Base-by-base conservation (phyloP, 2,329 filamentous ascomycete species). In the Fusarium nisikadoi region DNA sequence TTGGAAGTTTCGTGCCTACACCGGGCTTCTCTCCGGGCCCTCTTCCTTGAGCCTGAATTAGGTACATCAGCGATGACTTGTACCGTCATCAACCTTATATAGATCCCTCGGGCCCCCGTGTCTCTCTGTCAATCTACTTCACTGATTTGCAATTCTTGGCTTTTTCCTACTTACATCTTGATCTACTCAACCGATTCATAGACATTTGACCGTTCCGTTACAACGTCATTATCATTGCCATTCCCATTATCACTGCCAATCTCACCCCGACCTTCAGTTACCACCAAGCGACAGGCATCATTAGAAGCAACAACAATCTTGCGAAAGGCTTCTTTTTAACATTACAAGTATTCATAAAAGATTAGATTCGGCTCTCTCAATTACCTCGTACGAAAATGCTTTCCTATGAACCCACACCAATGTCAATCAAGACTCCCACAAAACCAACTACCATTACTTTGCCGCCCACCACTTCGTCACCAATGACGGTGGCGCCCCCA, bases 321-420 rank as follows among this genome's bases (percentile, higher is more conserved):
- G 62, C 41, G 57, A 41, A 39, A 39, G 31, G 27, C 36, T 43
- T 31, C 17, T 52, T 25, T 14, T 25, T 14, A 50, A 61, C 52
- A 45, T 43, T 33, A 57, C 56, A 43, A 47, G 55, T 52, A 57
- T 49, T 25, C 35, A 45, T 31, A 54, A 65, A 58, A 53, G 20
- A 62, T 58, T 50, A 58, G 65, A 41, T 38, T 45, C 35, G 47
- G 25, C 41, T 61, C 29, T 62, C 33, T 58, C 39, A 54, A 70
- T 43, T 25, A 52, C 11, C 36, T 38, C 49, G 35, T 45, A 52
- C 62, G 79, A 70, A 69, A 55, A 88, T 88, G 86, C 80, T 89
- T 61, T 86, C 86, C 55, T 86, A 85, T 80, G 84, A 88, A 72
- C 78, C 82, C 46, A 77, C 82, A 46, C 81, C 84, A 45, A 78